A percentile compares a stretch with the other conserved stretches of the same genome.
These are phyloP conservation scores for Psilocybe sp. DNA, from an alignment of 768 basidiomycete species.

Conservation along the genomic window DNA sequence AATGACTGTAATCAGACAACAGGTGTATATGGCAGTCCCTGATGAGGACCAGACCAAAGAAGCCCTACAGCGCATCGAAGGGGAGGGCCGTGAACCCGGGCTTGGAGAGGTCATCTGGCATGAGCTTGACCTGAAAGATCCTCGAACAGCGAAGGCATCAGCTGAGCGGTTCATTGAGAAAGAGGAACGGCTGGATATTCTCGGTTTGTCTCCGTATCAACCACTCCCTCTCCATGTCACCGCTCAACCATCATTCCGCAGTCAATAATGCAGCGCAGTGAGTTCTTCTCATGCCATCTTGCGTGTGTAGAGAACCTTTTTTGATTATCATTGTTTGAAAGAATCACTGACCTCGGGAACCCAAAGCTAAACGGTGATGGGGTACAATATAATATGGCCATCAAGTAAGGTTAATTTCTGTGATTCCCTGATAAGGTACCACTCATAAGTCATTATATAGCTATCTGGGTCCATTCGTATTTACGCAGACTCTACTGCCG, in stretches of 20 bases:
- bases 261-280: slow-evolving; percentile 51
- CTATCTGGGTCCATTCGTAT: slow-evolving; percentile 21
- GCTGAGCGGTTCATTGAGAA: slow-evolving; percentile 45
- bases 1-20: neutral
- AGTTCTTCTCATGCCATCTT: neutral
- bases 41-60: slow-evolving; percentile 41
- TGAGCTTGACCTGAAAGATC: slow-evolving; percentile 49
- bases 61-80: slow-evolving; percentile 34
- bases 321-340: neutral
- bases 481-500: slow-evolving; percentile 23
- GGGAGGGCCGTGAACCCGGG: slow-evolving; percentile 36
- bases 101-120: slow-evolving; percentile 46
- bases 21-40: slow-evolving; percentile 52
- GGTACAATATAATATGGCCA: slow-evolving; percentile 16
- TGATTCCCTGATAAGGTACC: neutral
- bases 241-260: slow-evolving; percentile 15
- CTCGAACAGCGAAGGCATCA: slow-evolving; percentile 38
- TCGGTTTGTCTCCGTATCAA: slow-evolving; percentile 30
- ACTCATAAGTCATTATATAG: slow-evolving; percentile 2
- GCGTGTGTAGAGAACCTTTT: neutral
- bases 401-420: slow-evolving; percentile 11
- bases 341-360: slow-evolving; percentile 15
- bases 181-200: slow-evolving; percentile 52
- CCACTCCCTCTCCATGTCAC: neutral
- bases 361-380: slow-evolving; percentile 10